Base-by-base conservation (phyloP, 257 asterid species). In the Echium plantagineum region DNA sequence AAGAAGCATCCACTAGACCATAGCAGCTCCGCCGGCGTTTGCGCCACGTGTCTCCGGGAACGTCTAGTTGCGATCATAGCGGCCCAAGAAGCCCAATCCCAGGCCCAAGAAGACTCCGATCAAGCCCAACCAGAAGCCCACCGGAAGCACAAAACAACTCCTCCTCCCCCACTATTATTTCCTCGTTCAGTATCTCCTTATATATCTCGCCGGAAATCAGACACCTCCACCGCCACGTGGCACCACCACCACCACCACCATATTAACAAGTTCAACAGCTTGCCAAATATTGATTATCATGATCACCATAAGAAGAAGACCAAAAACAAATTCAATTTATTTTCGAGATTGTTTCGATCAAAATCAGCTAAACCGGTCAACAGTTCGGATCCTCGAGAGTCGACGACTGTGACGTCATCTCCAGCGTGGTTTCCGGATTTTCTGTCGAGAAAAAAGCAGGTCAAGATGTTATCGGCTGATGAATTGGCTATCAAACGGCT, bases 21-120 rank as follows among this genome's bases (percentile, higher is more conserved):
- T 52, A 86, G 88, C 30, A 77, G 95, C 86, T 21, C 74, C 73
- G 71, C 61, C 63, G 97, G 97, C 63, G 94, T 90, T 47, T 90
- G 97, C 78, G 93, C 95, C 70, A 62, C 98, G 63, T 90, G 98
- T 52, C 90, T 90, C 73, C 91, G 96, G 12, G 87, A 85, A 28
- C 87, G 95, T 30, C 91, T 90, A 51, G 61, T 71, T 55, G 76
- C 80, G 15, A 56, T 87, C 58, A 73, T 85, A 66, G 85, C 77
- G 15, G 94, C 84, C 56, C 95, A 24, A 24, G 32, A 83, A 66
- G 67, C 15, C 56, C 74, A 38, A 64, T 74, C 77, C 8, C 71
- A 68, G 30, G 72, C 74, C 28, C 76, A 67, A 21, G 66, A 67
- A 7, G 63, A 31, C 66, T 73, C 20, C 77, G 66, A 22, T 20